Base-by-base conservation (phyloP, 2,329 filamentous ascomycete species). In the Pestalotiopsis fici region DNA sequence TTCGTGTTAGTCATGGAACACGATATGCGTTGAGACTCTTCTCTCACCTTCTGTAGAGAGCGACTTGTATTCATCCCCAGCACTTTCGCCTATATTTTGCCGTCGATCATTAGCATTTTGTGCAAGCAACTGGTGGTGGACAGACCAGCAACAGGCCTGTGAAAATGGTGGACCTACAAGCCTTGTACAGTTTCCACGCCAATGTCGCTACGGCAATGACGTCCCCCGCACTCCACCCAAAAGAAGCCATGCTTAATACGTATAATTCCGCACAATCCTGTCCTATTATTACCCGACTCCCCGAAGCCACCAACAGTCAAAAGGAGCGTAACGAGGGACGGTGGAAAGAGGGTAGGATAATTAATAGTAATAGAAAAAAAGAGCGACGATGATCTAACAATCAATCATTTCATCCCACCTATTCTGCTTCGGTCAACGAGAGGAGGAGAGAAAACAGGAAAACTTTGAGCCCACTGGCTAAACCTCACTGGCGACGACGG, bases 111-210 rank as follows among this genome's bases (percentile, higher is more conserved):
- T 54, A 62, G n/a, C 61, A 43, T 47, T n/a, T n/a, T 21, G 25
- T 23, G 18, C 25, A 18, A 59, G 63, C 11, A n/a, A n/a, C n/a
- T n/a, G n/a, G n/a, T n/a, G 13, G 25, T 39, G 27, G 39, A 43
- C 25, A 21, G 21, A 23, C 31, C 31, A 35, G 11, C 31, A 35
- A 11, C 11, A 6, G 31, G 31, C 31, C 31, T 35, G 31, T 35
- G 31, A 13, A 57, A 9, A 4, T 23, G 63, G n/a, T 27, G 62
- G 35, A 65, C 60, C 43, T 37, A 63, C 60, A 63, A 23, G 35
- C 60, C 23, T 63, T 63, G 60, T 63, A 63, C 31, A 63, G 31
- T 25, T 63, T 63, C 60, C 60, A 63, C 15, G 60, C 60, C 60
- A 63, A 27, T 27, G 37, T 63, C 18, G 35, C 60, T 39, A 63